Conservation (phyloP, 306 rosid genomes). For the Purshia tridentata region DNA sequence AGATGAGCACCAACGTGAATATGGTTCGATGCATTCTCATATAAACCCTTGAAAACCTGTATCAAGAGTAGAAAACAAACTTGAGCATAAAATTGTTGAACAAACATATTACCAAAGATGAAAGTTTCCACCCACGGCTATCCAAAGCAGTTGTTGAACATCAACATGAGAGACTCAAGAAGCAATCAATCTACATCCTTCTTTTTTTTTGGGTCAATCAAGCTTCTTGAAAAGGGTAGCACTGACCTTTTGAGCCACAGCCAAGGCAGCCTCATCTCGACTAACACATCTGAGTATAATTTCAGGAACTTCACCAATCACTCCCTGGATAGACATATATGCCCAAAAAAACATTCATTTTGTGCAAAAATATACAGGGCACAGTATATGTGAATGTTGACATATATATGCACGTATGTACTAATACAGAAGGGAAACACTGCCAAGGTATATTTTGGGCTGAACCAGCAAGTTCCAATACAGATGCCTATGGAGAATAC, state of each 20-base stretch:
- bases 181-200: constrained; percentile 15
- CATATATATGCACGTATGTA: not conserved
- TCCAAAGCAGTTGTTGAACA: constrained; percentile 18
- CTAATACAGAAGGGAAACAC: not conserved
- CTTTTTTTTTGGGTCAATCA: not conserved
- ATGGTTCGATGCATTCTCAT: constrained; percentile 72
- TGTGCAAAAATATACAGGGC: not conserved
- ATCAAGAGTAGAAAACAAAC: constrained; percentile 8
- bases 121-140: not conserved
- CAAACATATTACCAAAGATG: constrained; percentile 5
- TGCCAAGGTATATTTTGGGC: not conserved
- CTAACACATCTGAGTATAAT: constrained; percentile 84
- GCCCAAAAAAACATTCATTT: constrained; percentile 11
- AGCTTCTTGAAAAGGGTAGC: constrained; percentile 5
- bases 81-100: not conserved
- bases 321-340: constrained; percentile 49
- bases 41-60: constrained; percentile 85
- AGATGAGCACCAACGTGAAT: constrained; percentile 79
- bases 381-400: not conserved
- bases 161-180: not conserved
- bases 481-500: not conserved
- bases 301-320: constrained; percentile 87
- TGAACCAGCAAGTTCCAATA: too few species aligned
- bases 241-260: constrained; percentile 94
- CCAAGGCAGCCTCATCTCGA: constrained; percentile 98